Evolutionary conservation across 2,329 filamentous ascomycete genomes (phyloP), one percentile per base, ranked within the genome.

Genomic region (Ophiognomonia clavigignenti-juglandacearum): DNA sequence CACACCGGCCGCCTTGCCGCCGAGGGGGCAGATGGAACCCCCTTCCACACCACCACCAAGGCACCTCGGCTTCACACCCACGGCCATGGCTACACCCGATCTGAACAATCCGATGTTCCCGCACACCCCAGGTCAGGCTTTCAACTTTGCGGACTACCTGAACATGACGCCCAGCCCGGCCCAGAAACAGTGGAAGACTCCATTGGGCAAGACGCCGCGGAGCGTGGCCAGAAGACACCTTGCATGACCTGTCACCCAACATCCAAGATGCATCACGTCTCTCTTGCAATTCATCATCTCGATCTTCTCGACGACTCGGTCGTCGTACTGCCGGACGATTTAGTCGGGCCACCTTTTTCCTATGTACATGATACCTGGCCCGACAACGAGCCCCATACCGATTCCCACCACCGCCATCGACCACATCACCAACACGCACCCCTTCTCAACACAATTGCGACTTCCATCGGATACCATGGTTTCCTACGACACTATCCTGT

Each of bases 91-190:
- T n/a, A 93, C 88, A 10, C 88, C 88, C 2, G 82, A 83, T 44
- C 85, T 83, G 34, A 78, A 80, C 52, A 85, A 82, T 59, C 59
- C 56, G 3, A 66, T 85, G 39, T 80, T 83, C 59, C 81, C 86
- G 43, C 83, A 80, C 53, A 97, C 92, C 1, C 92, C 92, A 0
- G 85, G 85, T 14, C 86, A 91, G 61, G 70, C 66, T 39, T 95
- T 97, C 66, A 95, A 97, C 70, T 95, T 97, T 69, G 82, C 90
- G 43, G 93, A 98, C 63, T 98, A 96, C 67, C 85, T 97, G 62
- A 96, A 97, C 68, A 92, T 97, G 64, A 96, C 93, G 6, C 93
- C 93, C 0, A 96, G 89, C 61, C 93, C 93, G 18, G 93, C 89
- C 22, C 93, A 96, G 69, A 88, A 83, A 56, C 78, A 83, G 9